Evolutionary conservation across 345 rosid genomes (phyloP).

Genomic region (Eucalyptus lansdowneana): DNA sequence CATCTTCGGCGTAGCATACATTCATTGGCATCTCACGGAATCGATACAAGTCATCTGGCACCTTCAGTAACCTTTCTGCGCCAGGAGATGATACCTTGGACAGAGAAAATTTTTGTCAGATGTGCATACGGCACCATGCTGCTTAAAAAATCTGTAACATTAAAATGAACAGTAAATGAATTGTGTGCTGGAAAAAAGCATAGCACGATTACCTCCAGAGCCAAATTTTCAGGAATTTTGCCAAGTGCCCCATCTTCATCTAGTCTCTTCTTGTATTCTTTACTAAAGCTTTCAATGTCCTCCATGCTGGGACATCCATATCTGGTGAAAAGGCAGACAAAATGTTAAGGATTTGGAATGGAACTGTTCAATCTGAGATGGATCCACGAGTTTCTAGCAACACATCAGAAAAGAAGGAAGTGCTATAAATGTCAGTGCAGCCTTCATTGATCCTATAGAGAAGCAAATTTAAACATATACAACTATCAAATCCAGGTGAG

Average conservation of each 20-base stretch:
- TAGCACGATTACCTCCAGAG: slow-evolving; percentile 52
- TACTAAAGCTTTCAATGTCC: slow-evolving; percentile 63
- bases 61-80: slow-evolving; percentile 70
- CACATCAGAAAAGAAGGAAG: neutral
- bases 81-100: slow-evolving; percentile 85
- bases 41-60: slow-evolving; percentile 59
- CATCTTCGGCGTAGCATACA: slow-evolving; percentile 42
- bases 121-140: neutral
- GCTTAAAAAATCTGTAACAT: neutral
- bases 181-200: neutral
- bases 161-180: neutral
- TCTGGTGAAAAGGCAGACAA: slow-evolving; percentile 12
- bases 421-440: neutral
- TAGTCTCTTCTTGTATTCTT: slow-evolving; percentile 58
- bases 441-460: neutral
- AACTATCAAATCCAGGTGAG: neutral
- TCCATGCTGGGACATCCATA: slow-evolving; percentile 84
- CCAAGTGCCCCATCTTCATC: slow-evolving; percentile 68
- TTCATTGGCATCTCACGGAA: slow-evolving; percentile 69
- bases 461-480: neutral
- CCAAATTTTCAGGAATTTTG: slow-evolving; percentile 65
- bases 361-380: neutral
- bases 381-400: neutral
- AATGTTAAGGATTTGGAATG: neutral
- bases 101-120: neutral